Evolutionary conservation across 2,329 filamentous ascomycete genomes (phyloP).

Genomic region (Fusarium torulosum): DNA sequence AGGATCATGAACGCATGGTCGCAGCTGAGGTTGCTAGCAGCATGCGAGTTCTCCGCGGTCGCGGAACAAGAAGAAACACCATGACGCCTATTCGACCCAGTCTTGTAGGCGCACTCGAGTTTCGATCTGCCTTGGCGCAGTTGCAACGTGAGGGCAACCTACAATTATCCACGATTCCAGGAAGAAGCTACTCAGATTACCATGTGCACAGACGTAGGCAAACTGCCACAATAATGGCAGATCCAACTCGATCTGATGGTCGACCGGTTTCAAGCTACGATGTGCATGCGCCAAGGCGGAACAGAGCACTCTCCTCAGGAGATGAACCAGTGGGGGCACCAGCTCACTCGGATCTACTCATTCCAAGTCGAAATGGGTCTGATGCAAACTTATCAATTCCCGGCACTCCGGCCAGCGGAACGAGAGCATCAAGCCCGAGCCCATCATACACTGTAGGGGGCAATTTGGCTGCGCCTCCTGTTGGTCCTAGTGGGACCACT

Average conservation of each 20-base stretch:
- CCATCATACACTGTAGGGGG: slow-evolving; percentile 56
- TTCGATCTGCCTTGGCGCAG: slow-evolving; percentile 89
- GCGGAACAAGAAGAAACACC: slow-evolving; percentile 75
- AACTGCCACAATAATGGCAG: slow-evolving; percentile 46
- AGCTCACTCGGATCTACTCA: slow-evolving; percentile 37
- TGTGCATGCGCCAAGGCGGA: slow-evolving; percentile 33
- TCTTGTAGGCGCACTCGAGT: slow-evolving; percentile 92
- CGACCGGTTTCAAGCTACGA: slow-evolving; percentile 14
- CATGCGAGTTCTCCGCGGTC: slow-evolving; percentile 86
- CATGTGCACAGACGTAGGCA: slow-evolving; percentile 47
- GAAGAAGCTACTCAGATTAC: slow-evolving; percentile 65
- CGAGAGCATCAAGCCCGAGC: slow-evolving; percentile 48
- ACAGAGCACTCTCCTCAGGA: slow-evolving; percentile 63
- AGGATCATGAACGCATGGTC: slow-evolving; percentile 71
- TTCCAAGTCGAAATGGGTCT: slow-evolving; percentile 39
- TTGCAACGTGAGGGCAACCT: slow-evolving; percentile 85
- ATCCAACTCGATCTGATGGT: slow-evolving; percentile 29
- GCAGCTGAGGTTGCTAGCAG: slow-evolving; percentile 89
- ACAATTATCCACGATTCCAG: slow-evolving; percentile 75
- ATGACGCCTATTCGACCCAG: slow-evolving; percentile 91
- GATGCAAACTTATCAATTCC: slow-evolving; percentile 40
- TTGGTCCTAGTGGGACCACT: slow-evolving; percentile 41
- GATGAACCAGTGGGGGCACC: slow-evolving; percentile 48
- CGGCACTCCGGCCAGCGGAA: slow-evolving; percentile 30
- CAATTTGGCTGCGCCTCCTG: slow-evolving; percentile 58